These are phyloP conservation scores for Phoma sp. DNA, from an alignment of 2,329 filamentous ascomycete species.

Conservation along the genomic window DNA sequence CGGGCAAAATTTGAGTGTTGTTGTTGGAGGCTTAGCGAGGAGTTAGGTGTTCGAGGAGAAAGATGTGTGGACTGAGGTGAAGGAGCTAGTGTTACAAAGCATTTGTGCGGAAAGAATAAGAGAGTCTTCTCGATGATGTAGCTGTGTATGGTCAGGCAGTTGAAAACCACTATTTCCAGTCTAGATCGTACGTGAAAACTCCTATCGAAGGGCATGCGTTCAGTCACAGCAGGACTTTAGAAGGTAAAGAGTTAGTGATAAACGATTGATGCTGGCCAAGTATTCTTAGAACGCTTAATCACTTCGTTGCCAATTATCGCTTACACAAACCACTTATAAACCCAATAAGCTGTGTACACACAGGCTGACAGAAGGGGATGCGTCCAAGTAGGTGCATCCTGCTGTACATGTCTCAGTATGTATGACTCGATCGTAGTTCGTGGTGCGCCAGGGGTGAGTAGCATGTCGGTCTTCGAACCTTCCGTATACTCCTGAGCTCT, in stretches of 20 bases:
- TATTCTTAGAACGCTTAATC: too few relatives aligned
- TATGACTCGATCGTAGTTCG: slow-evolving; percentile 50
- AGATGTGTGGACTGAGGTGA: neutral
- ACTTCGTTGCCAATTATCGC: neutral
- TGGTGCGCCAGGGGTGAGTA: slow-evolving; percentile 57
- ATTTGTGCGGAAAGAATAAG: too few relatives aligned
- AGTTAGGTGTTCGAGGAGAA: neutral
- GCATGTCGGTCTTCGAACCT: slow-evolving; percentile 55
- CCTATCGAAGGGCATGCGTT: too few relatives aligned
- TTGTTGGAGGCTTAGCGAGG: neutral
- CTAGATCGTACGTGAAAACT: too few relatives aligned
- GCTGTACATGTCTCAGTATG: slow-evolving; percentile 22
- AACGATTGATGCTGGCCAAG: too few relatives aligned
- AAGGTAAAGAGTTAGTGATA: too few relatives aligned
- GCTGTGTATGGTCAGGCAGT: too few relatives aligned
- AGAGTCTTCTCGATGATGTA: too few relatives aligned
- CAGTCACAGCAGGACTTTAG: too few relatives aligned
- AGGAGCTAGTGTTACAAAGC: neutral
- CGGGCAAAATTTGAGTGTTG: neutral
- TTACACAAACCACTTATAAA: slow-evolving; percentile 27
- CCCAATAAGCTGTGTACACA: slow-evolving; percentile 24
- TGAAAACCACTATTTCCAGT: too few relatives aligned
- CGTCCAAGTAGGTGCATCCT: slow-evolving; percentile 22
- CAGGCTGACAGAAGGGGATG: slow-evolving; percentile 21
- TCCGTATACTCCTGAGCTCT: slow-evolving; percentile 47